A percentile compares a stretch with the other conserved stretches of the same genome.
These are phyloP conservation scores for Jamesozyma jinghongensis DNA, from an alignment of 805 yeast species.

Conservation along the genomic window DNA sequence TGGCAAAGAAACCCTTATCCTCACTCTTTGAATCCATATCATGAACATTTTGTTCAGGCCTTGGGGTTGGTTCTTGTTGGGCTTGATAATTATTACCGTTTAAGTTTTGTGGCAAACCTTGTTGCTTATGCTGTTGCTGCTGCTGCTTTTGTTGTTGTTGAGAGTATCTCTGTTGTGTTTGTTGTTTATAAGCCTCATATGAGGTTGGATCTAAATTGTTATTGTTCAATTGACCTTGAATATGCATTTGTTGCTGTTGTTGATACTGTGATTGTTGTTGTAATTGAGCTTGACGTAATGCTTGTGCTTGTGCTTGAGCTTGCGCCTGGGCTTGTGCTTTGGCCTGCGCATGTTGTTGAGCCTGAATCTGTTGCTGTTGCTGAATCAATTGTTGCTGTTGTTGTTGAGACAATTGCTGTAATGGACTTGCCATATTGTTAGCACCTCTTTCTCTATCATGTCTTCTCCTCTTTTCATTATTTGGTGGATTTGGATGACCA, in stretches of 20 bases:
- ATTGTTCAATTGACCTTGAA: constrained; percentile 6
- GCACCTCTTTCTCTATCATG: constrained; percentile 10
- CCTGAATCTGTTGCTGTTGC: constrained; percentile 14
- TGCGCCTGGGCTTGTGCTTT: constrained; percentile 1
- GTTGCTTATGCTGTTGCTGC: constrained; percentile 10
- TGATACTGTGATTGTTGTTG: constrained; percentile 2
- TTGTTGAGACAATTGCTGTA: constrained; percentile 13
- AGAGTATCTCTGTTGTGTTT: constrained; percentile 30
- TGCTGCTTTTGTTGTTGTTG: constrained; percentile 23
- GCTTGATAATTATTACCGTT: not conserved
- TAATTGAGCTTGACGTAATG: not conserved
- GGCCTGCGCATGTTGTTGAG: constrained; percentile 11
- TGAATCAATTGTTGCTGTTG: constrained; percentile 7
- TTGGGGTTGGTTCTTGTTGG: constrained; percentile 3
- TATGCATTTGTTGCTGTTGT: constrained; percentile 6
- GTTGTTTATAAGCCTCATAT: constrained; percentile 32
- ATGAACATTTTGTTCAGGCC: not conserved
- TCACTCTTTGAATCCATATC: constrained; percentile 14
- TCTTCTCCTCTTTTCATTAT: constrained; percentile 32
- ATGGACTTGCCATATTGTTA: constrained; percentile 10
- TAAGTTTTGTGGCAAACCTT: constrained; percentile 5
- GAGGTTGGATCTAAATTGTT: constrained; percentile 36
- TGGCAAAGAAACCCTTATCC: constrained; percentile 28
- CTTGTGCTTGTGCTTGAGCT: constrained; percentile 4
- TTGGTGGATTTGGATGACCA: constrained; percentile 87